A percentile compares a stretch with the other conserved stretches of the same genome.
Evolutionary conservation across 768 basidiomycete genomes (phyloP).

Genomic region (Tephrocybe sp.): DNA sequence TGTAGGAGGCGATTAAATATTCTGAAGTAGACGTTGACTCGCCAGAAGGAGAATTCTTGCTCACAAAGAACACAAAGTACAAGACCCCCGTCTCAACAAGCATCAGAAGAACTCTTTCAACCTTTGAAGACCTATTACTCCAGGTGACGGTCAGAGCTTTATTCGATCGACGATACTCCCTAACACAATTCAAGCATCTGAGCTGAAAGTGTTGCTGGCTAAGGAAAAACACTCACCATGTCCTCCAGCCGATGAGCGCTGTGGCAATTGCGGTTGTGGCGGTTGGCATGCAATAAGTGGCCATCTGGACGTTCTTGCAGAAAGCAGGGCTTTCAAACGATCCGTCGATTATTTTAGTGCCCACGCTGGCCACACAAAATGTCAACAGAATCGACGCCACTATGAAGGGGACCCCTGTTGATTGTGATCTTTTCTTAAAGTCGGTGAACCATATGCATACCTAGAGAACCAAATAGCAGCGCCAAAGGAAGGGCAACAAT

Average conservation of each 20-base stretch:
- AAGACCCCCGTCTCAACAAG: slow-evolving; percentile 9
- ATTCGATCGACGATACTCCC: slow-evolving; percentile 1
- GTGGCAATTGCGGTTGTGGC: slow-evolving; percentile 10
- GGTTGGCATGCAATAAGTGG: slow-evolving; percentile 2
- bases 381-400: slow-evolving; percentile 6
- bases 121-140: not conserved
- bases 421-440: not conserved
- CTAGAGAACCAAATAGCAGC: not conserved
- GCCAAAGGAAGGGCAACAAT: not conserved
- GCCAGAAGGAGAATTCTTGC: no score
- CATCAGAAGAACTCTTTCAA: slow-evolving; percentile 4
- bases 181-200: not conserved
- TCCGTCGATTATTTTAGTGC: slow-evolving; percentile 8
- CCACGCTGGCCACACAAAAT: slow-evolving; percentile 7
- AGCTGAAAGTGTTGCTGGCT: not conserved
- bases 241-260: slow-evolving; percentile 2
- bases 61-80: slow-evolving; percentile 12
- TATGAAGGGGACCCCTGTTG: not conserved
- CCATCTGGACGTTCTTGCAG: slow-evolving; percentile 7
- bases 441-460: no score
- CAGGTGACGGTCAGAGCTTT: not conserved
- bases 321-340: slow-evolving; percentile 10
- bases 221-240: not conserved
- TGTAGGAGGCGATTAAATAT: not conserved
- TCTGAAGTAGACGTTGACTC: no score